Conservation (phyloP, 2,329 filamentous ascomycete species). For the Ilyonectria robusta region DNA sequence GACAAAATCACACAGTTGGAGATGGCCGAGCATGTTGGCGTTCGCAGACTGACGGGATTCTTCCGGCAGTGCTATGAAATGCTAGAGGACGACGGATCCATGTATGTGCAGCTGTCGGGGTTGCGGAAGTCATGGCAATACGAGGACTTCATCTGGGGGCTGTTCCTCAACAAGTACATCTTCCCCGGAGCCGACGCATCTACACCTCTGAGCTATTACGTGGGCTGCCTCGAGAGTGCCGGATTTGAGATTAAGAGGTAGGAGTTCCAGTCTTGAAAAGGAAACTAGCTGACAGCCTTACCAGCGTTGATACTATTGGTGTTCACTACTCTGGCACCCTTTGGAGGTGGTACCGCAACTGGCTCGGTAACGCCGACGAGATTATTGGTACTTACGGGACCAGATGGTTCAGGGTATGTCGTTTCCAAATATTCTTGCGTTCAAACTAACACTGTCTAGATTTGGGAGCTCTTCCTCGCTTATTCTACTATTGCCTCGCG, state of each 20-base stretch:
- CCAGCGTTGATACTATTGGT: conserved; percentile 84
- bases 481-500: conserved; percentile 87
- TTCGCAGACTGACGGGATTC: conserved; percentile 85
- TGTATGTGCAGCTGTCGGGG: conserved; percentile 94
- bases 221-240: conserved; percentile 81
- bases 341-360: conserved; percentile 98
- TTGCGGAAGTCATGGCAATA: conserved; percentile 95
- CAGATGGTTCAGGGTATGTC: conserved; percentile 88
- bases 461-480: conserved; percentile 93
- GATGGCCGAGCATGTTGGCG: conserved; percentile 97
- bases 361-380: conserved; percentile 92
- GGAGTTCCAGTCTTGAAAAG: not conserved
- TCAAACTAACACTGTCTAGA: conserved; percentile 63
- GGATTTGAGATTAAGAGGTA: conserved; percentile 79
- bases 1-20: conserved; percentile 96
- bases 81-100: conserved; percentile 93
- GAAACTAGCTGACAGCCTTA: not conserved
- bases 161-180: conserved; percentile 99
- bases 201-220: conserved; percentile 87
- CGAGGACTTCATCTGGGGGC: conserved; percentile 94
- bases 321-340: conserved; percentile 95
- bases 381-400: conserved; percentile 92
- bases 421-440: not conserved
- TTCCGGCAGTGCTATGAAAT: conserved; percentile 89
- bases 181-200: conserved; percentile 96